phyloP scores from a whole-genome alignment of 163 green algal genomes.

The Chlamydomonas reinhardtii region DNA sequence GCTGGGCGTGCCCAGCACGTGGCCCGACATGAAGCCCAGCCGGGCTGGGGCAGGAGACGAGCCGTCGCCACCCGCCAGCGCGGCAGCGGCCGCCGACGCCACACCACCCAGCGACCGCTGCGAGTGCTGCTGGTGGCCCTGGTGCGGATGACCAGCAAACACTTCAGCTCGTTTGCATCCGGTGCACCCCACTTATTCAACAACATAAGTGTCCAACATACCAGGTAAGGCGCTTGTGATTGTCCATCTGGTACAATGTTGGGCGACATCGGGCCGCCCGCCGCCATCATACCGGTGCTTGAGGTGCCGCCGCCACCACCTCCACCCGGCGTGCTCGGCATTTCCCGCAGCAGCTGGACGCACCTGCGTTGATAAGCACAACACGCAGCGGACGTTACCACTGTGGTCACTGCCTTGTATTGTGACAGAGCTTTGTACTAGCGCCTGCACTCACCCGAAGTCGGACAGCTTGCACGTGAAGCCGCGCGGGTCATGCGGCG shows the following conservation, averaged over 20 bases:
- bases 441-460: conserved; percentile 7
- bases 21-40: conserved; percentile 27
- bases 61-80: background rate
- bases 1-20: conserved; percentile 26
- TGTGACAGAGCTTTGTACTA: too few species aligned
- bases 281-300: background rate
- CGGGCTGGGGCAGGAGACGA: background rate
- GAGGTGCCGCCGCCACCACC: too few species aligned
- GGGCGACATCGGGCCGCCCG: too few species aligned
- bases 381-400: too few species aligned
- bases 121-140: background rate
- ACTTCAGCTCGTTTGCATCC: too few species aligned
- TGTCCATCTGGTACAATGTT: background rate
- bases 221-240: too few species aligned
- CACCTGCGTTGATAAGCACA: too few species aligned
- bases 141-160: background rate
- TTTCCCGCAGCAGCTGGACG: conserved; percentile 15
- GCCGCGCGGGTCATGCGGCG: conserved; percentile 64
- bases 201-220: too few species aligned
- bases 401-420: too few species aligned
- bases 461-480: conserved; percentile 68
- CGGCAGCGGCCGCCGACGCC: background rate
- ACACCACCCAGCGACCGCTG: background rate
- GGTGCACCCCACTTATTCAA: too few species aligned
- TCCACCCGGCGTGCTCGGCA: background rate